Evolutionary conservation across 2,329 filamentous ascomycete species (phyloP).

Genomic region (Colletotrichum nymphaeae): DNA sequence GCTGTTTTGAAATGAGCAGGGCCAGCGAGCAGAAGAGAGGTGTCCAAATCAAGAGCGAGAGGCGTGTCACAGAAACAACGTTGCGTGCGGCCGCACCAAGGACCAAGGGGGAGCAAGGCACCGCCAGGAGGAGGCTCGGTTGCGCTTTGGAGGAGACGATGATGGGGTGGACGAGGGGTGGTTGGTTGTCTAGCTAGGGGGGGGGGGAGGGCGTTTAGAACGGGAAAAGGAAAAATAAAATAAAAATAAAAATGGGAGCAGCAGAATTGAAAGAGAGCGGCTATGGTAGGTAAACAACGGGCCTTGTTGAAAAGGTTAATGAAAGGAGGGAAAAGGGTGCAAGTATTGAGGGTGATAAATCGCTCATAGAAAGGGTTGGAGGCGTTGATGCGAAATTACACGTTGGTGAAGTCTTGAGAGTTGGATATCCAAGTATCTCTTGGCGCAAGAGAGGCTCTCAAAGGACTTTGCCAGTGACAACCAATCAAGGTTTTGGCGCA

Average conservation of each 20-base stretch:
- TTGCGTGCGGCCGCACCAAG: conserved; percentile 32
- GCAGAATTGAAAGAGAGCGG: neutral
- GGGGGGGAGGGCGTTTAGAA: neutral
- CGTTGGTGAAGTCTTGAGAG: conserved; percentile 30
- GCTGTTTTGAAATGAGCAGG: conserved; percentile 29
- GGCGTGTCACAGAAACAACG: conserved; percentile 25
- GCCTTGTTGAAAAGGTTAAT: neutral
- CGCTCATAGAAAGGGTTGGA: conserved; percentile 32
- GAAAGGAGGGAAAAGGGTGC: neutral
- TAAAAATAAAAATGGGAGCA: neutral
- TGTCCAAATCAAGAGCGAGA: neutral
- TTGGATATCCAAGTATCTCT: conserved; percentile 37
- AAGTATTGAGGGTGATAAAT: conserved; percentile 23
- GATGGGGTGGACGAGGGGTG: too few species aligned
- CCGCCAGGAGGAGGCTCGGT: conserved; percentile 1
- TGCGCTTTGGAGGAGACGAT: neutral
- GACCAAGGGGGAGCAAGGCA: too few species aligned
- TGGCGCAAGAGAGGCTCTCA: conserved; percentile 29
- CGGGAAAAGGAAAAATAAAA: neutral
- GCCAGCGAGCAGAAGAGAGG: neutral
- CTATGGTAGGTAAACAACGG: neutral
- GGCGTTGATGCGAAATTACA: conserved; percentile 30
- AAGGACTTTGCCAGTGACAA: conserved; percentile 35
- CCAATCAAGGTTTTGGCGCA: conserved; percentile 36
- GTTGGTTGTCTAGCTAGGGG: too few species aligned